These are phyloP conservation scores for Cajanus cajan DNA, from an alignment of 306 rosid genomes.

Conservation along the genomic window DNA sequence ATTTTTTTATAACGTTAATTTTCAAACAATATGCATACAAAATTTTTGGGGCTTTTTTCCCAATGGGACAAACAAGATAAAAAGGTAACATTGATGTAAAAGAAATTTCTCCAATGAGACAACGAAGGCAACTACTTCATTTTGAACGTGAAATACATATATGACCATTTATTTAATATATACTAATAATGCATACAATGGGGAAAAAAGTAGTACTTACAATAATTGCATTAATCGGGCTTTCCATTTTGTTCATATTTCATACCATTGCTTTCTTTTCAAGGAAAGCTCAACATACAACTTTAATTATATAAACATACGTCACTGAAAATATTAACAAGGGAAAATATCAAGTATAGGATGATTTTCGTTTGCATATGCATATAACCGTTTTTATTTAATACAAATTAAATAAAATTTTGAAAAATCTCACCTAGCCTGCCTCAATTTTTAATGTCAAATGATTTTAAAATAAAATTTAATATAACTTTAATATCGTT, in stretches of 20 bases:
- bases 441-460: too few relatives aligned
- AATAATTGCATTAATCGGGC: neutral
- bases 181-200: neutral
- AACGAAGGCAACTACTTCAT: constrained; percentile 26
- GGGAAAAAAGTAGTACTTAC: neutral
- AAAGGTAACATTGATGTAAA: neutral
- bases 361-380: neutral
- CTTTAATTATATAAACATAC: neutral
- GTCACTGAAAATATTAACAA: neutral
- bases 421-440: too few relatives aligned
- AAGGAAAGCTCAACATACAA: neutral
- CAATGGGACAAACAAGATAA: constrained; percentile 9
- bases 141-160: neutral
- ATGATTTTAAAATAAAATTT: too few relatives aligned
- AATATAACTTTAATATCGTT: too few relatives aligned
- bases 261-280: neutral
- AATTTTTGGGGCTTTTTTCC: neutral
- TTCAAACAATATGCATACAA: neutral
- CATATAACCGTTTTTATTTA: neutral
- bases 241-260: neutral
- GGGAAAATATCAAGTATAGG: neutral
- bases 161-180: neutral
- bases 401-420: neutral
- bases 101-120: constrained; percentile 19
- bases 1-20: too few relatives aligned